phyloP scores from a whole-genome alignment of 305 asterid species.

The Fraxinus greggii region DNA sequence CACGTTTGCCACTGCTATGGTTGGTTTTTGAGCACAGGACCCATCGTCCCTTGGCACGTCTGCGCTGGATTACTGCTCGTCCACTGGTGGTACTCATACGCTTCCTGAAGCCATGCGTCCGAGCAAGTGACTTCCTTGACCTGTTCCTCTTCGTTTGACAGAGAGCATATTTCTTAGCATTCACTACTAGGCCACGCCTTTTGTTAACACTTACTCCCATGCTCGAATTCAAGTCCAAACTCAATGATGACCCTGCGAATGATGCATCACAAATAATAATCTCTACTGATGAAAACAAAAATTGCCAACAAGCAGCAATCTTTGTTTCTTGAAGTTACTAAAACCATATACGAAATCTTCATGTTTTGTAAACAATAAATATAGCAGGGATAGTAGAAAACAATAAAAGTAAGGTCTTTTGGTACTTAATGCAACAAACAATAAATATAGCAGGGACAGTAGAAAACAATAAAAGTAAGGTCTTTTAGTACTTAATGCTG shows the following conservation, averaged over 20 bases:
- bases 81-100: conserved; percentile 85
- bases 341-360: neutral
- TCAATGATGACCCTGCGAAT: conserved; percentile 50
- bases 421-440: neutral
- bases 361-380: neutral
- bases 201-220: conserved; percentile 28
- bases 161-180: conserved; percentile 39
- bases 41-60: conserved; percentile 90
- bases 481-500: neutral
- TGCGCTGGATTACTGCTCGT: conserved; percentile 60
- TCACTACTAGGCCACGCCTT: conserved; percentile 46
- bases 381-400: neutral
- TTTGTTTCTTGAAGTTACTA: neutral
- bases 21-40: conserved; percentile 62
- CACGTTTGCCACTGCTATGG: conserved; percentile 41
- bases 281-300: neutral
- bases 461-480: neutral
- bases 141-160: conserved; percentile 93
- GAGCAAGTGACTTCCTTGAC: conserved; percentile 79
- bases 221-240: conserved; percentile 38
- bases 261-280: neutral
- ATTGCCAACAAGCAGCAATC: neutral
- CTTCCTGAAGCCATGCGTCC: conserved; percentile 81
- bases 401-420: neutral
- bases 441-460: neutral